Conservation (phyloP, 1,284 basidiomycete species). For the Leccinum angustisporum region DNA sequence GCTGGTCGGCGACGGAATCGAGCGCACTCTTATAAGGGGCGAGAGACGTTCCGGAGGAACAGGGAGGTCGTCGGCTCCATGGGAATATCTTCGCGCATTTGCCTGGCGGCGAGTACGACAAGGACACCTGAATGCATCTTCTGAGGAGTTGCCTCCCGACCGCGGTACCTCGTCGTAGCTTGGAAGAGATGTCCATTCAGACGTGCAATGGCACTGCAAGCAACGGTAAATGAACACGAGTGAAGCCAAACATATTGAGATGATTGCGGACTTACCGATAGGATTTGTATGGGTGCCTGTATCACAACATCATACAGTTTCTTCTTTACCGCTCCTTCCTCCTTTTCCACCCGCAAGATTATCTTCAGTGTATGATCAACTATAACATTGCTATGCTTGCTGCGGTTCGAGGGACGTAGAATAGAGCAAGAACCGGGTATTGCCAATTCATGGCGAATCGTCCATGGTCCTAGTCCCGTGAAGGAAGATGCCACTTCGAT, state of each 20-base stretch:
- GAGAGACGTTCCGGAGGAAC: constrained; percentile 25
- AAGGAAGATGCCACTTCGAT: constrained; percentile 58
- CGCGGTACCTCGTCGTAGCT: constrained; percentile 50
- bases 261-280: constrained; percentile 57
- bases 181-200: constrained; percentile 76
- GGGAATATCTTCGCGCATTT: constrained; percentile 7
- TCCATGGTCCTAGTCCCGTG: constrained; percentile 78
- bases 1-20: constrained; percentile 32
- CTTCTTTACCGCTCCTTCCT: constrained; percentile 70
- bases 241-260: neutral
- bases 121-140: constrained; percentile 43
- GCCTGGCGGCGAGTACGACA: constrained; percentile 33
- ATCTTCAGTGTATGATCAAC: constrained; percentile 84
- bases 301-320: constrained; percentile 92
- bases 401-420: constrained; percentile 82
- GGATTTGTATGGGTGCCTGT: constrained; percentile 76
- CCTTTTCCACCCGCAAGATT: constrained; percentile 82
- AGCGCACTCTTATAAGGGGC: constrained; percentile 38
- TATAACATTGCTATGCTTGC: constrained; percentile 77
- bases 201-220: constrained; percentile 73
- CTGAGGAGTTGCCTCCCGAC: constrained; percentile 33
- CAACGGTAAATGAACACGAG: neutral
- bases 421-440: constrained; percentile 56
- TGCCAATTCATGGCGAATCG: constrained; percentile 54
- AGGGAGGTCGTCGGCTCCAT: neutral